These are phyloP conservation scores for Lagerstroemia speciosa DNA, from an alignment of 345 rosid species.

Conservation along the genomic window DNA sequence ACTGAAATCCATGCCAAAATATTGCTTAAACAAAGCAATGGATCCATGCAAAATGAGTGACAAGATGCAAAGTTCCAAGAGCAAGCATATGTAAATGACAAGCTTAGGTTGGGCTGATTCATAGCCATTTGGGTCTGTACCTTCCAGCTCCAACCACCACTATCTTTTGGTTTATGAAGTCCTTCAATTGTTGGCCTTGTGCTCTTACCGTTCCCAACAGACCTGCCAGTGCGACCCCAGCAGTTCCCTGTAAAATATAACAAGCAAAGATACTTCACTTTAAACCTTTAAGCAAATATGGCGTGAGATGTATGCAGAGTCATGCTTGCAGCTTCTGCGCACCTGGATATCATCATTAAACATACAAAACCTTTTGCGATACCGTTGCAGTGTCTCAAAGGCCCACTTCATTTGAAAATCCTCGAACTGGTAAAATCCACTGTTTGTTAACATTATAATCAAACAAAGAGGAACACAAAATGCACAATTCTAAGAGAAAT, in stretches of 20 bases:
- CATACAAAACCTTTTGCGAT: conserved; percentile 85
- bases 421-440: conserved; percentile 58
- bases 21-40: neutral
- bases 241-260: conserved; percentile 66
- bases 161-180: conserved; percentile 87
- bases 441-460: conserved; percentile 18
- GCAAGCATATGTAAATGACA: neutral
- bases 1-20: conserved; percentile 34
- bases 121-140: conserved; percentile 30
- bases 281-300: neutral
- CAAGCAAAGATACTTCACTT: neutral
- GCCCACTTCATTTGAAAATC: conserved; percentile 99
- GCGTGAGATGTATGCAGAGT: neutral
- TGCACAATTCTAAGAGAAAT: conserved; percentile 12
- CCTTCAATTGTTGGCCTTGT: conserved; percentile 76
- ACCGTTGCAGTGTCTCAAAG: conserved; percentile 82
- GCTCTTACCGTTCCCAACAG: conserved; percentile 87
- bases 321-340: conserved; percentile 11
- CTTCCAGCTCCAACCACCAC: conserved; percentile 99
- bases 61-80: neutral
- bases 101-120: neutral
- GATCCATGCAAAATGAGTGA: neutral
- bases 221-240: conserved; percentile 99
- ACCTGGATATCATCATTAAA: conserved; percentile 99
- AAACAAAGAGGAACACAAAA: conserved; percentile 12